Conservation (phyloP, 164 flowering plant genomes). For the Annona cherimola region DNA sequence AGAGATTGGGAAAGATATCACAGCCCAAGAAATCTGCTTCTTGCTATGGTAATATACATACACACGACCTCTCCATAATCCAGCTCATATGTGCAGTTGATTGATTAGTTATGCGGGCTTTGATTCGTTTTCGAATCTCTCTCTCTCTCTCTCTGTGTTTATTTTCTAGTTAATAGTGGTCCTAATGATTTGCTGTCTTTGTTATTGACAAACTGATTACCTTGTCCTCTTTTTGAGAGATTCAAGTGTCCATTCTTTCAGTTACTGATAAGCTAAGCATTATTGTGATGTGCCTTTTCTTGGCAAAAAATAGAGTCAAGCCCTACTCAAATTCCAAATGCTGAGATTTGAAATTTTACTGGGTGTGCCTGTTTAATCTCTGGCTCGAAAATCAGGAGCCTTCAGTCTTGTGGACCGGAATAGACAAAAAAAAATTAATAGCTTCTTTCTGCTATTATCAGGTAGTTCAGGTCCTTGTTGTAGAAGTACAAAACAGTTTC, state of each 20-base stretch:
- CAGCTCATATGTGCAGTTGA: not conserved
- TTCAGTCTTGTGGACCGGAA: not conserved
- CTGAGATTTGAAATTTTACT: too few relatives aligned
- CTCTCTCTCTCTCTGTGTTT: not conserved
- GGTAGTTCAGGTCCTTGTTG: too few relatives aligned
- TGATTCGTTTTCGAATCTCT: not conserved
- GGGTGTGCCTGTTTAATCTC: too few relatives aligned
- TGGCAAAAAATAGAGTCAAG: too few relatives aligned
- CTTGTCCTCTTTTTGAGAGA: not conserved
- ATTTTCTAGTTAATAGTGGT: too few relatives aligned
- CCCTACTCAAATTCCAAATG: too few relatives aligned
- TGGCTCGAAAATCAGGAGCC: not conserved
- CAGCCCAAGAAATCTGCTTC: constrained; percentile 67
- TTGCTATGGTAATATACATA: constrained; percentile 52
- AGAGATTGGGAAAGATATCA: constrained; percentile 71
- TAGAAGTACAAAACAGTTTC: too few relatives aligned
- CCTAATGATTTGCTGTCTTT: not conserved
- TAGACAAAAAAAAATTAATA: not conserved
- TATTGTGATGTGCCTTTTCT: too few relatives aligned
- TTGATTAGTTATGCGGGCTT: not conserved
- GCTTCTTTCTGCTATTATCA: too few relatives aligned
- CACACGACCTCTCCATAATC: not conserved
- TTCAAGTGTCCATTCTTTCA: not conserved
- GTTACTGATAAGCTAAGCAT: not conserved
- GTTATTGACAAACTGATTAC: not conserved